Evolutionary conservation across 2,329 filamentous ascomycete genomes (phyloP), one percentile per base, ranked within the genome.

Genomic region (Phialophora tarda): DNA sequence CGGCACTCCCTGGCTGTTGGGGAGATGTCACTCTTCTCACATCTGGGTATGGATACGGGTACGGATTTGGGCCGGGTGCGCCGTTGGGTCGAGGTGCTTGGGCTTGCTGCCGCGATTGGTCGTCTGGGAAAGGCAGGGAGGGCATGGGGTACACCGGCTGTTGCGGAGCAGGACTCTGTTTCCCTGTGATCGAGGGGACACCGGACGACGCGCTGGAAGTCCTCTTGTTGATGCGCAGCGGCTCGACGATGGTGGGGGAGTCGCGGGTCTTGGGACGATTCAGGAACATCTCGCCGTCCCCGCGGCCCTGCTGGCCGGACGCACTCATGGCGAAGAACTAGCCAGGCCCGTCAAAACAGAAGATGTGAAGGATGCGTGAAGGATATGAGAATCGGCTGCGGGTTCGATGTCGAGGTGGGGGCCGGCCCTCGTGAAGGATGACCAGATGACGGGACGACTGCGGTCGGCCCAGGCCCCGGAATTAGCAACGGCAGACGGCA

Each of bases 261-360:
- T 92, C 88, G 54, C 79, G 78, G 63, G 78, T 80, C 59, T 74
- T 75, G n/a, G 78, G 78, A 66, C 75, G 79, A 68, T 83, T 78
- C 71, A 96, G 85, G 81, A 96, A 94, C 82, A 96, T 89, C 84
- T 94, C 92, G 79, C 93, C 89, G 32, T 92, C 90, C 28, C 89
- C 86, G 72, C 89, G 83, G 73, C 89, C 89, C 75, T 89, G 87
- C 73, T 80, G 82, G 63, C 75, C 79, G 74, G 74, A 74, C 63
- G 76, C 77, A 78, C 76, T 84, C 83, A 82, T 82, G 65, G 59
- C 72, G 71, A 70, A 58, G 11, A 24, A 47, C n/a, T 26, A 48
- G 58, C 34, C 23, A 56, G 38, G 6, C 28, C 30, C 30, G 50
- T 24, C 50, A 23, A 17, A 6, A 30, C 30, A 7, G n/a, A 44